Evolutionary conservation across 768 basidiomycete species (phyloP), one percentile per base, ranked within the genome.

Genomic region (Phallus indusiatus): DNA sequence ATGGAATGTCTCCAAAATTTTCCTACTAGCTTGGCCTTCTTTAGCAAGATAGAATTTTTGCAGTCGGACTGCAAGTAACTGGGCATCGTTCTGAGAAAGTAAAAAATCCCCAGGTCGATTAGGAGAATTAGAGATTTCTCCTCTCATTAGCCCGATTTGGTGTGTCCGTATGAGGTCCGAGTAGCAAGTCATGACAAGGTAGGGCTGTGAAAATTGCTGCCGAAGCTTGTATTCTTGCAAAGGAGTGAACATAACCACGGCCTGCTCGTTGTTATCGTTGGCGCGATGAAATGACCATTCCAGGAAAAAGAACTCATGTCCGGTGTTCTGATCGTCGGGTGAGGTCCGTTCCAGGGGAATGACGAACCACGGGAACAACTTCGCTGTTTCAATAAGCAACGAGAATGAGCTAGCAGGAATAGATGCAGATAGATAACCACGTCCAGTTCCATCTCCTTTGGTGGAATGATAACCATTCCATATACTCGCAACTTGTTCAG

Each of bases 391-490:
- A 7, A 80, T 76, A 54, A 86, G 63, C 42, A 11, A 42, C 42
- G 42, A 14, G 12, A 42, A 42, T n/a, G 9, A 14, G 9, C n/a
- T 11, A n/a, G 42, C 9, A 1, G 94, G 86, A 17, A 96, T 78
- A 6, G 85, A 76, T 1, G 95, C 95, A 60, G 87, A 94, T 28
- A 97, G 78, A 68, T 81, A 93, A 10, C 90, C 90, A 36, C 88
- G 84, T 16, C 89, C 87, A 0, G 90, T 89, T 0, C 90, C 84
- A 10, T 81, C 78, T 1, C 90, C 86, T 33, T 89, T 84, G 4
- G 88, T 83, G 14, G 82, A 79, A 68, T 98, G 94, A 67, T 94
- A 97, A 0, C 88, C 80, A 2, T 83, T 89, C 95, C 95, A 98
- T 0, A 97, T 77, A 0, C 85, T 78, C 3, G 85, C 80, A 65